phyloP scores from a whole-genome alignment of 2,329 filamentous ascomycete genomes.

The Lasiodiplodia sp. region DNA sequence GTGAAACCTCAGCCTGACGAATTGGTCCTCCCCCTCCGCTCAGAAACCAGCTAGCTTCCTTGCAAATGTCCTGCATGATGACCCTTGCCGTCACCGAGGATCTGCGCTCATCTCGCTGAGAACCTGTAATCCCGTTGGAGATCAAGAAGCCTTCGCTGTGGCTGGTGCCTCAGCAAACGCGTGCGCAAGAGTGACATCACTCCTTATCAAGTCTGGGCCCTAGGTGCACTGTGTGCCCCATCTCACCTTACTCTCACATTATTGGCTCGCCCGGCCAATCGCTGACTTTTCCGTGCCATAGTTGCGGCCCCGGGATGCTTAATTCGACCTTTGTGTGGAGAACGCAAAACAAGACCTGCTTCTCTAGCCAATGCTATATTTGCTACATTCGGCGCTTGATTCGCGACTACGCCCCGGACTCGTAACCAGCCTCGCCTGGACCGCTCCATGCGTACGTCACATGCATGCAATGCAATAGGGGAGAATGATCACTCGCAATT shows the following conservation, averaged over 20 bases:
- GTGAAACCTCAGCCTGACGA: not conserved
- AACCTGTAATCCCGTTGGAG: not conserved
- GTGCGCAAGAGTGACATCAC: slow-evolving; percentile 16
- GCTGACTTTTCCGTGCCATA: not conserved
- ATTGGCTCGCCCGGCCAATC: not conserved
- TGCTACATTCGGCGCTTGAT: not conserved
- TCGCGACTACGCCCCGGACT: not conserved
- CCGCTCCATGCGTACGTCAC: not conserved
- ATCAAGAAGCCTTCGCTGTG: not conserved
- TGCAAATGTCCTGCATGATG: not conserved
- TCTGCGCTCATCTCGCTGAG: not conserved
- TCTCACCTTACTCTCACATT: slow-evolving; percentile 8
- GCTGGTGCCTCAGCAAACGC: not conserved
- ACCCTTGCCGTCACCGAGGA: not conserved
- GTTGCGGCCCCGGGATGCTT: slow-evolving; percentile 7
- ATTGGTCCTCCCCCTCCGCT: not conserved
- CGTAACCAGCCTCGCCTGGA: not conserved
- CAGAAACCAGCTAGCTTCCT: not conserved
- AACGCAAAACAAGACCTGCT: not conserved
- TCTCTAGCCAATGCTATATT: not conserved
- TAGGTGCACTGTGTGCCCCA: no score
- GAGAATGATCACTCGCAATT: not conserved
- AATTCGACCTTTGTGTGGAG: slow-evolving; percentile 4
- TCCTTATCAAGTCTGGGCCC: not conserved
- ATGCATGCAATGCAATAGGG: not conserved